Base-by-base conservation (phyloP, 768 basidiomycete genomes). In the Boletus coccyginus region DNA sequence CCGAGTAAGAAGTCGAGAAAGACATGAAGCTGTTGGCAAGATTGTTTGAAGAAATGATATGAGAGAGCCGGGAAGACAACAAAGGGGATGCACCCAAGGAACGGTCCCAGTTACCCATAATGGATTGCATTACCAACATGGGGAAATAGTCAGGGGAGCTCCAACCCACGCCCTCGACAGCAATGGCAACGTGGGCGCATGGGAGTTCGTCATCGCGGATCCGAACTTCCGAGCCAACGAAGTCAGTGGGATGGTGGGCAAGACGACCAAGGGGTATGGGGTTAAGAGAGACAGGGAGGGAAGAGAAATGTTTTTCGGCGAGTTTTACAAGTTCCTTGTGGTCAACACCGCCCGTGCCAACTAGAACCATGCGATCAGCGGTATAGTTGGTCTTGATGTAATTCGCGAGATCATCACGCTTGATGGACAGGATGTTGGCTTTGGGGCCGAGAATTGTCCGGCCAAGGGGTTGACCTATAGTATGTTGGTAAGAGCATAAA, bases 1-100 rank as follows among this genome's bases (percentile, higher is more conserved):
- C 97, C 7, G 94, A 94, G 80, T 99, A 99, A 7, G 90, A 93
- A 2, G 96, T 98, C 17, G 94, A 96, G 87, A 98, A 99, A 51
- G 90, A 92, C 92, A 98, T 96, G 88, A 91, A 99, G 56, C 90
- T 93, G 81, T 98, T 99, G 68, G 97, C 97, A 70, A 98, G 92
- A 81, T 92, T 91, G 83, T 98, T 87, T 52, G 82, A 79, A 38
- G 93, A 91, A 66, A 98, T 81, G 73, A 94, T 89, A 73, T 95
- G 90, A 27, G 90, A 91, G 52, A 99, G 87, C 50, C 89, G 86
- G 50, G 94, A 97, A 57, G 92, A 94, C 60, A 96, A 85, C 52
- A 97, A 80, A 24, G 92, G 82, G 3, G 92, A 88, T 46, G 93
- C 85, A 64, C 96, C 97, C 65, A 98, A 86, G 46, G 90, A 91